Base-by-base conservation (phyloP, 176 grass and related monocot species). In the Triticum aestivum region DNA sequence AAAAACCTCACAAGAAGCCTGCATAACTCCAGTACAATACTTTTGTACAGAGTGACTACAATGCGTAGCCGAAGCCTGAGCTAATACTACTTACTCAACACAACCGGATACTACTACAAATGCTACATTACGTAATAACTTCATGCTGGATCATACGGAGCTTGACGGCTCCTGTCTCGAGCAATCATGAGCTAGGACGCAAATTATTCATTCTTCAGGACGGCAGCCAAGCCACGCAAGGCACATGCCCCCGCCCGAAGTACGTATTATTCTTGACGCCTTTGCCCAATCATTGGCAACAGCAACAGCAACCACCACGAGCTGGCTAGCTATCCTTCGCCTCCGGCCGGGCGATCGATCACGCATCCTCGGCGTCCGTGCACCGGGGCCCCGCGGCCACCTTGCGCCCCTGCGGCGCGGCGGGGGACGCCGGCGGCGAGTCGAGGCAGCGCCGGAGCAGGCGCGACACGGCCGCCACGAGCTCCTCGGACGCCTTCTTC, bases 391-490 rank as follows among this genome's bases (percentile, higher is more conserved):
- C 89, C 3, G 84, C 84, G 12, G 81, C 78, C 8, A 93, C 89
- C 62, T 93, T 81, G 30, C 75, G 63, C 3, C 84, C 77, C 1
- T 79, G 88, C 17, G 79, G 11, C 13, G 78, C 77, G 1, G 92
- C 64, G 0, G 90, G 86, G 1, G 89, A 91, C 68, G 65, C 47
- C 4, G 86, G 89, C 8, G 94, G 85, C n/a, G 91, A 93, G 84
- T 91, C 87, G 73, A 96, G 89, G 89, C 87, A 93, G 10, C 91
- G 91, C 0, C 91, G 82, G 79, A 96, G 88, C 83, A 93, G 71
- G 34, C 90, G 80, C 21, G 82, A 82, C 6, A 96, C 87, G 67
- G 94, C 89, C 27, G 94, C 91, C 32, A 96, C 84, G 70, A 93
- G 91, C 63, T 93, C 91, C 52, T 89, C 80, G 2, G 83, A 44